Evolutionary conservation across 2,329 filamentous ascomycete genomes (phyloP).

Genomic region (Microcyclospora pomicola): DNA sequence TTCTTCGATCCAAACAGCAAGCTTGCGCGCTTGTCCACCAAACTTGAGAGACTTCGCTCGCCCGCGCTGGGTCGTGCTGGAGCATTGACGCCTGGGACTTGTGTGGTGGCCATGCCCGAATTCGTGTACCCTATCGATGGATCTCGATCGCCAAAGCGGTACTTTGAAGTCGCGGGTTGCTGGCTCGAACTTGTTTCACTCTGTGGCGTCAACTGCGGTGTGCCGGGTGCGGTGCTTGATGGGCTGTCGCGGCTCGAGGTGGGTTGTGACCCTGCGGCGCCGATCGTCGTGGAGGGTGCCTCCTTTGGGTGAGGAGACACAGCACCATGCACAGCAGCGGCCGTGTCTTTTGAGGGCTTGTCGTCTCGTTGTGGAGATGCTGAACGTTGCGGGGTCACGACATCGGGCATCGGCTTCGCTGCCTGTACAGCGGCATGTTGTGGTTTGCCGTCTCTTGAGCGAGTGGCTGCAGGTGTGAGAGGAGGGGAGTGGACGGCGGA

Average conservation of each 20-base stretch:
- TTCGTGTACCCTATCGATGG: constrained; percentile 38
- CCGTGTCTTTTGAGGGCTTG: constrained; percentile 24
- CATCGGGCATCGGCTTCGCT: constrained; percentile 30
- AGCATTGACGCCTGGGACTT: constrained; percentile 6
- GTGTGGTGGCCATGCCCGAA: constrained; percentile 25
- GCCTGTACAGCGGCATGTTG: constrained; percentile 10
- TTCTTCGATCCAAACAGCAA: too few species aligned
- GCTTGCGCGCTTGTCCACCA: too few species aligned
- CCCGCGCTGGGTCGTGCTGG: background rate
- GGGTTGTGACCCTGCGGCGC: constrained; percentile 38
- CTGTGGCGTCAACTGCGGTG: constrained; percentile 44
- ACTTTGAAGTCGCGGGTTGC: constrained; percentile 42
- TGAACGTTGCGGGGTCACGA: constrained; percentile 50
- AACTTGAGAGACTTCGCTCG: too few species aligned
- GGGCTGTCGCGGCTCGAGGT: constrained; percentile 48
- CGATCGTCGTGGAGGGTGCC: constrained; percentile 42
- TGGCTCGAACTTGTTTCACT: constrained; percentile 43
- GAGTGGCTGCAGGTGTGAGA: constrained; percentile 71
- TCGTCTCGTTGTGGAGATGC: constrained; percentile 27
- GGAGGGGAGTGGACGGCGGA: constrained; percentile 75
- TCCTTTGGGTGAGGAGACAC: constrained; percentile 35
- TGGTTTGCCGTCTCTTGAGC: constrained; percentile 39
- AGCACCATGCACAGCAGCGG: constrained; percentile 15
- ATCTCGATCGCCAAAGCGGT: constrained; percentile 70
- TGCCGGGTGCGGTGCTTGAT: constrained; percentile 35